These are phyloP conservation scores for Sugiyamaella pinicola DNA, from an alignment of 1,139 yeast species.

Conservation along the genomic window DNA sequence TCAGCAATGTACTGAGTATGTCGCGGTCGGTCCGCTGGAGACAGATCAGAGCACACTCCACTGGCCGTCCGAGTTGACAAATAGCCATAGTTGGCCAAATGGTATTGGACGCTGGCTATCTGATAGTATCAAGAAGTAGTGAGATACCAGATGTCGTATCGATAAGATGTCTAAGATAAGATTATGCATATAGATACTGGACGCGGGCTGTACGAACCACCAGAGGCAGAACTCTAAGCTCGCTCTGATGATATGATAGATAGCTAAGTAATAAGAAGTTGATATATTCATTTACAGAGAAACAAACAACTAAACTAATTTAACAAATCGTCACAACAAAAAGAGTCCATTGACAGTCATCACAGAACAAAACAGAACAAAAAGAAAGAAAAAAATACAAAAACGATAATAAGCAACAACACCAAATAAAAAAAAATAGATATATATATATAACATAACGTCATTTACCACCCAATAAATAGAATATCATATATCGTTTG, in stretches of 20 bases:
- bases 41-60: too few relatives aligned
- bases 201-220: background rate
- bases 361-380: constrained; percentile 7
- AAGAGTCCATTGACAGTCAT: constrained; percentile 17
- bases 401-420: constrained; percentile 9
- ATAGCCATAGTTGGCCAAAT: too few relatives aligned
- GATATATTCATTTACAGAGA: background rate
- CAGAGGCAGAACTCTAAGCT: too few relatives aligned
- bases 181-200: background rate
- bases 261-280: background rate
- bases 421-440: constrained; percentile 3
- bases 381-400: constrained; percentile 1
- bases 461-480: constrained; percentile 16
- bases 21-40: too few relatives aligned
- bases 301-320: background rate
- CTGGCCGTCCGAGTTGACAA: too few relatives aligned
- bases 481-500: constrained; percentile 6
- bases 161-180: background rate
- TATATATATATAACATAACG: constrained; percentile 11
- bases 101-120: too few relatives aligned
- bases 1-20: too few relatives aligned
- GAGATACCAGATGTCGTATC: background rate
- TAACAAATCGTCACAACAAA: constrained; percentile 1
- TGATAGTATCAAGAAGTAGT: too few relatives aligned
- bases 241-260: too few relatives aligned